Percentiles rank a stretch among this genome's conserved stretches.
Conservation (phyloP, 805 yeast species). For the Maudiozyma pseudohumilis region DNA sequence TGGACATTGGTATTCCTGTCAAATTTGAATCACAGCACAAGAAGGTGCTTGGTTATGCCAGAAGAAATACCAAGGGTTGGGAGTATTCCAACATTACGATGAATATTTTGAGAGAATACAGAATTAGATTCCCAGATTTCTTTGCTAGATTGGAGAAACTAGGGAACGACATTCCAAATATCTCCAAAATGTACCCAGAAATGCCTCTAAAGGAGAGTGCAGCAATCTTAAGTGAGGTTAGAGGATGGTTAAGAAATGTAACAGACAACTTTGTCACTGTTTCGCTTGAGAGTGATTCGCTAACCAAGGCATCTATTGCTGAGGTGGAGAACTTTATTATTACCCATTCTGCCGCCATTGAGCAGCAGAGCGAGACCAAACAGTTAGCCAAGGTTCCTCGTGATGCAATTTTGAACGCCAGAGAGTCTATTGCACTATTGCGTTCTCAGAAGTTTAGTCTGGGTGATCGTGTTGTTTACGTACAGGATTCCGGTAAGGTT, state of each 20-base stretch:
- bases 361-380: conserved; percentile 38
- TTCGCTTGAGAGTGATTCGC: conserved; percentile 65
- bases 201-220: conserved; percentile 23
- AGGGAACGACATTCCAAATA: conserved; percentile 20
- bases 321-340: conserved; percentile 57
- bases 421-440: conserved; percentile 58
- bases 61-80: conserved; percentile 62
- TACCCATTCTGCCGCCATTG: conserved; percentile 36
- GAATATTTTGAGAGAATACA: conserved; percentile 52
- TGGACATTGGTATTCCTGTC: conserved; percentile 73
- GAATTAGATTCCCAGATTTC: conserved; percentile 49
- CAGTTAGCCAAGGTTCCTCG: conserved; percentile 76
- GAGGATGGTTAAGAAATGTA: conserved; percentile 38
- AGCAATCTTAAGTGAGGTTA: conserved; percentile 24
- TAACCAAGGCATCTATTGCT: conserved; percentile 54
- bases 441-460: conserved; percentile 67
- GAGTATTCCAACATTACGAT: conserved; percentile 71
- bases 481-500: conserved; percentile 80
- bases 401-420: conserved; percentile 70
- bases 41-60: conserved; percentile 83
- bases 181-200: conserved; percentile 30
- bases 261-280: conserved; percentile 52
- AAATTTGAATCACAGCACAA: conserved; percentile 70
- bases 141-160: conserved; percentile 34
- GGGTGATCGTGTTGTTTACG: conserved; percentile 85